phyloP scores from a whole-genome alignment of 345 rosid species.

The Salix purpurea region DNA sequence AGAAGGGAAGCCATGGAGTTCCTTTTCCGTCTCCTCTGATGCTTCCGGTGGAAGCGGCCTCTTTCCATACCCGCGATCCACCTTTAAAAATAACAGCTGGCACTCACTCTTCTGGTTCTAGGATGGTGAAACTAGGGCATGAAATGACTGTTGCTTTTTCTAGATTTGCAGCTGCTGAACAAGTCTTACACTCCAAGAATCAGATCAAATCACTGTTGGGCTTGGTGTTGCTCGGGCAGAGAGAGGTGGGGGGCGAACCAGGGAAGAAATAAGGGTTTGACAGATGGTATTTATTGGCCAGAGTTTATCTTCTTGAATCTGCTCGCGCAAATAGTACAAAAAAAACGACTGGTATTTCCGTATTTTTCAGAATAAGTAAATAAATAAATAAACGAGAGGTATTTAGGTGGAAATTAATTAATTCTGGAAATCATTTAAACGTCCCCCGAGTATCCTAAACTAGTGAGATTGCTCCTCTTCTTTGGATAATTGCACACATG shows the following conservation, averaged over 20 bases:
- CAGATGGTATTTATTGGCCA: not conserved
- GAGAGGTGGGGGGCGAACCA: not conserved
- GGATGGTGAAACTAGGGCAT: not conserved
- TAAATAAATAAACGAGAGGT: not conserved
- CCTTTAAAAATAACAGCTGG: conserved; percentile 12
- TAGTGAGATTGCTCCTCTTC: not conserved
- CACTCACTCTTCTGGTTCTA: not conserved
- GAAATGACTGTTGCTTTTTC: not conserved
- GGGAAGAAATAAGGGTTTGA: not conserved
- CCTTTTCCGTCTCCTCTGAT: conserved; percentile 43
- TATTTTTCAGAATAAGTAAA: not conserved
- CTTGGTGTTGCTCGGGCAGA: not conserved
- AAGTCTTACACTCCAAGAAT: not conserved
- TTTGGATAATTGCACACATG: not conserved
- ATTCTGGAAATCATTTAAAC: not conserved
- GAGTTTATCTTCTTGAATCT: not conserved
- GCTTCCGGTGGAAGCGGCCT: conserved; percentile 61
- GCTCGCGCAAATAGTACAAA: not conserved
- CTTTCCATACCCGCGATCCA: conserved; percentile 70
- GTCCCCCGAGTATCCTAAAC: not conserved
- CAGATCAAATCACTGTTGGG: not conserved
- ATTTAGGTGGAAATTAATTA: not conserved
- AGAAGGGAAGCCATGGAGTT: conserved; percentile 12
- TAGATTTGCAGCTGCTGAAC: not conserved
- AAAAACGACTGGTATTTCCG: not conserved